These are phyloP conservation scores for Nakazawaea anatomiae DNA, from an alignment of 805 yeast species.

Conservation along the genomic window DNA sequence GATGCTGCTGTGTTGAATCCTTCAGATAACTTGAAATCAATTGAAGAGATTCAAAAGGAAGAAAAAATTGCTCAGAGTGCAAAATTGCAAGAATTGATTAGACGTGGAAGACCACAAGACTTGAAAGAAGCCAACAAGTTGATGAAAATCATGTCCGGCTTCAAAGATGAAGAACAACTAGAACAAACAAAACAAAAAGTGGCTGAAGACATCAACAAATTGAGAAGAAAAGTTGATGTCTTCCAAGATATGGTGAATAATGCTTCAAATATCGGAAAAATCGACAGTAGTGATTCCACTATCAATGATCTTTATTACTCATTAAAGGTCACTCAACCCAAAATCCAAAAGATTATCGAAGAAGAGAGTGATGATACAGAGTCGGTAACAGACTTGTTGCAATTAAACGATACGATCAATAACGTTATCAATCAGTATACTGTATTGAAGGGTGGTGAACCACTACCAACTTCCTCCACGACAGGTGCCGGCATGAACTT, in stretches of 20 bases:
- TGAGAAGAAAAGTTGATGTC: conserved; percentile 80
- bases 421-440: conserved; percentile 61
- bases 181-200: conserved; percentile 74
- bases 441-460: conserved; percentile 55
- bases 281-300: conserved; percentile 60
- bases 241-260: conserved; percentile 78
- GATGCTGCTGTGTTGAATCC: conserved; percentile 94
- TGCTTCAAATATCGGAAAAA: conserved; percentile 32
- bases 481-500: conserved; percentile 34
- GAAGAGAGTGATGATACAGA: conserved; percentile 72
- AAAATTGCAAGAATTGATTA: conserved; percentile 88
- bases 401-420: conserved; percentile 72
- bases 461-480: conserved; percentile 22
- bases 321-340: conserved; percentile 80
- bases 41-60: conserved; percentile 87
- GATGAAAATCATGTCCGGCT: conserved; percentile 98
- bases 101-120: conserved; percentile 94
- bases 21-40: conserved; percentile 75
- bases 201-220: conserved; percentile 75
- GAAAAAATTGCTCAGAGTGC: conserved; percentile 92
- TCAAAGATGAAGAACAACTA: conserved; percentile 70
- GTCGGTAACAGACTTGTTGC: conserved; percentile 58
- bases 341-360: conserved; percentile 73
- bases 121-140: conserved; percentile 92
- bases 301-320: conserved; percentile 70